phyloP scores from a whole-genome alignment of 2,329 filamentous ascomycete species.

The Fulvia fulva region DNA sequence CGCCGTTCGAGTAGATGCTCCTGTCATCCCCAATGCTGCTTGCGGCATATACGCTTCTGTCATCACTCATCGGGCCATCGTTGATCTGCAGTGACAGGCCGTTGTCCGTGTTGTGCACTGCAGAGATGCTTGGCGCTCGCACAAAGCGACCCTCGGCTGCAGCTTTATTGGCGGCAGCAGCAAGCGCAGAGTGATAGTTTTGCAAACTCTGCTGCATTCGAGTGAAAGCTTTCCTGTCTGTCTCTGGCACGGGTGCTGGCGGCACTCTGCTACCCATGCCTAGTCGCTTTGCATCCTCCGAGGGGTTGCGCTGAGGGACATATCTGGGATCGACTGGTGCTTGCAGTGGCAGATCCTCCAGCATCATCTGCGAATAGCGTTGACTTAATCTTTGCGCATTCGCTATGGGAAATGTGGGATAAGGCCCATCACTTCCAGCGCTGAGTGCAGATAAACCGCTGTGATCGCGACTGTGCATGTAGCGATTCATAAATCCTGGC shows the following conservation, averaged over 20 bases:
- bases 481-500: conserved; percentile 14
- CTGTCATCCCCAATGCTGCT: conserved; percentile 11
- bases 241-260: conserved; percentile 46
- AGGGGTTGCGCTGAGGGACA: conserved; percentile 32
- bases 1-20: conserved; percentile 22
- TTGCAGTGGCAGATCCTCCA: conserved; percentile 29
- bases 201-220: conserved; percentile 57
- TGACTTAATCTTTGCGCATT: conserved; percentile 25
- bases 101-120: conserved; percentile 7
- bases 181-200: conserved; percentile 79
- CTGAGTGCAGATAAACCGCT: conserved; percentile 20
- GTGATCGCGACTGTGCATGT: conserved; percentile 18
- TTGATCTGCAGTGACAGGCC: background rate
- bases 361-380: conserved; percentile 27
- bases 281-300: conserved; percentile 31
- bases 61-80: background rate
- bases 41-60: background rate
- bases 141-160: conserved; percentile 72
- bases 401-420: conserved; percentile 31
- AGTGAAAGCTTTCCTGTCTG: conserved; percentile 29
- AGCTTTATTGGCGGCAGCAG: conserved; percentile 73
- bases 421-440: conserved; percentile 27
- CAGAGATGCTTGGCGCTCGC: conserved; percentile 38
- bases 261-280: conserved; percentile 43
- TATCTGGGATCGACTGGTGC: conserved; percentile 27